Evolutionary conservation across 2,329 filamentous ascomycete species (phyloP), one percentile per base, ranked within the genome.

Genomic region (Byssoonygena ceratinophila): DNA sequence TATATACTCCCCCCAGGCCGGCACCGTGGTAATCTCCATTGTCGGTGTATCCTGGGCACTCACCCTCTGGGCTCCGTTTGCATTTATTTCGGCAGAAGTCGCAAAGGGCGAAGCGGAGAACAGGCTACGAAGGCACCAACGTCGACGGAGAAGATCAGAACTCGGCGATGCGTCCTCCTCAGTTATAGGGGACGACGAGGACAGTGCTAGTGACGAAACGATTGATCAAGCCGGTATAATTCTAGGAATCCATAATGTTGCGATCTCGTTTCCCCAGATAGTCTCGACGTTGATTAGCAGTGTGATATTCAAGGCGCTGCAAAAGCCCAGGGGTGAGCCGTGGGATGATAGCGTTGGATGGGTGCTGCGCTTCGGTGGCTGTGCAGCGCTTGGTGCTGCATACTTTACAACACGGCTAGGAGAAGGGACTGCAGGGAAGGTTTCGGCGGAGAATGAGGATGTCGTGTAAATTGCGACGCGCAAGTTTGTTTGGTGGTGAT

Each of bases 171-270:
- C n/a, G n/a, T n/a, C n/a, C n/a, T n/a, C n/a, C n/a, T n/a, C n/a
- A n/a, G n/a, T n/a, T n/a, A n/a, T n/a, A 52, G 37, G 18, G 18
- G 2, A 29, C 9, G 11, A 32, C 25, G 5, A 37, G 55, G 11
- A 43, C 23, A 29, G 68, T 14, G 72, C 78, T 44, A 76, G 76
- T n/a, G 76, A 77, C 2, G 75, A 80, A 23, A 76, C 80, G 36
- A 74, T 80, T 1, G 85, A 90, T 61, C 85, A 92, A 64, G 87
- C 89, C 3, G 89, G 91, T 39, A 85, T 96, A 37, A 88, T 97
- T 41, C 77, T 97, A 1, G 91, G 91, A 7, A 89, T 97, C 51
- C 91, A 97, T 74, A 97, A 97, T 67, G 91, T 97, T 71, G 84
- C 90, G 14, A 86, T 97, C 59, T 88, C 90, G 0, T 83, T 88